phyloP scores from a whole-genome alignment of 257 asterid genomes.

The Ligustrum vulgare region DNA sequence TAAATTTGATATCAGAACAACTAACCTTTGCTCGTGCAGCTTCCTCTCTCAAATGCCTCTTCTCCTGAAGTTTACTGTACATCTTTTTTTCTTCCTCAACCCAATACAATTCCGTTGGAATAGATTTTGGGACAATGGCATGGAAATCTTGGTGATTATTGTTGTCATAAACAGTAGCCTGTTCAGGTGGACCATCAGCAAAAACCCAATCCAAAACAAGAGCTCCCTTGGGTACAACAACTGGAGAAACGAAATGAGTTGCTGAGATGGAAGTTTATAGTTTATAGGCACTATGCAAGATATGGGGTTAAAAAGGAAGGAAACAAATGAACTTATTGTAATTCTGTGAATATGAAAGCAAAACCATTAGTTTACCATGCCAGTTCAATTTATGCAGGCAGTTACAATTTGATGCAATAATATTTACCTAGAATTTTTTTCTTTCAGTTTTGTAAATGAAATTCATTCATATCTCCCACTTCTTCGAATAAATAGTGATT shows the following conservation, averaged over 20 bases:
- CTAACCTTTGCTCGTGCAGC: constrained; percentile 73
- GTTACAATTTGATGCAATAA: not conserved
- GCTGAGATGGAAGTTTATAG: constrained; percentile 23
- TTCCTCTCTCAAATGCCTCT: constrained; percentile 72
- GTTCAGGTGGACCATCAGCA: constrained; percentile 88
- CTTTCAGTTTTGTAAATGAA: not conserved
- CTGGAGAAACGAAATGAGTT: constrained; percentile 46
- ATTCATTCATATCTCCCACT: not conserved
- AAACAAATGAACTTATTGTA: constrained; percentile 2
- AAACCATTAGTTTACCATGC: not conserved
- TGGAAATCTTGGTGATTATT: constrained; percentile 71
- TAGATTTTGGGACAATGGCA: constrained; percentile 64
- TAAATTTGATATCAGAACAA: constrained; percentile 17
- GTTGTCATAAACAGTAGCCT: constrained; percentile 71
- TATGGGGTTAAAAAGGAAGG: not conserved
- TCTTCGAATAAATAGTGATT: not conserved
- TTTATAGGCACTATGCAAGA: constrained; percentile 18
- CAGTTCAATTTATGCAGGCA: not conserved
- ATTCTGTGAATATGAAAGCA: not conserved
- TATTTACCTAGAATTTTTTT: constrained; percentile 7
- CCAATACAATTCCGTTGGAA: constrained; percentile 67
- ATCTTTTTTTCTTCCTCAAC: constrained; percentile 68
- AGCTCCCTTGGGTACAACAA: constrained; percentile 77
- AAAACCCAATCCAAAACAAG: constrained; percentile 91
- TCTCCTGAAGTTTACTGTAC: constrained; percentile 63